Evolutionary conservation across 495 filamentous ascomycete genomes (phyloP).

Genomic region (Pseudevernia furfuracea): DNA sequence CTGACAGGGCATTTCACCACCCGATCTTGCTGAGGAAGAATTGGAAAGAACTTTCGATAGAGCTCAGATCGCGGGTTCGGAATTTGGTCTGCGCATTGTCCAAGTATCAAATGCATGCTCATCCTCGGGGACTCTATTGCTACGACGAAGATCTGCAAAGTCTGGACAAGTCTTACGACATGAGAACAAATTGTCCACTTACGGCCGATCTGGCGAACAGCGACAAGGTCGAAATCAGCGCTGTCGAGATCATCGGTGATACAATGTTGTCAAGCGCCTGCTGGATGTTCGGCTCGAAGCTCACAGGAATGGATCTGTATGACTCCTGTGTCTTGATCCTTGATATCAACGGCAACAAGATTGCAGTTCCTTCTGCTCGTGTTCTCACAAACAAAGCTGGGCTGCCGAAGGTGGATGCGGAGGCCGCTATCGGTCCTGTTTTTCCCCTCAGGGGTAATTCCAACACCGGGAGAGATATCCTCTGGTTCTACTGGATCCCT

Average conservation of each 20-base stretch:
- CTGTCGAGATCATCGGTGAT: slow-evolving; percentile 11
- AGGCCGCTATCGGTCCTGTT: not conserved
- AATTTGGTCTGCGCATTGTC: slow-evolving; percentile 7
- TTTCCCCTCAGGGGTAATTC: slow-evolving; percentile 7
- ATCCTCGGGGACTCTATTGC: slow-evolving; percentile 15
- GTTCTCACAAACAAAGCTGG: not conserved
- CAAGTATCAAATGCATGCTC: slow-evolving; percentile 13
- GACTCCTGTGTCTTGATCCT: slow-evolving; percentile 16
- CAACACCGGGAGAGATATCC: slow-evolving; percentile 7
- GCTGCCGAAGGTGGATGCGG: not conserved
- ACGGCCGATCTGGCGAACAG: not conserved
- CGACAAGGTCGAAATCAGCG: not conserved
- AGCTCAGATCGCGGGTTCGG: slow-evolving; percentile 5
- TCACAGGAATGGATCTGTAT: slow-evolving; percentile 12
- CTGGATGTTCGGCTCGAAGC: slow-evolving; percentile 2
- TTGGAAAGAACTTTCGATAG: not conserved
- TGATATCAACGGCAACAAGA: not conserved
- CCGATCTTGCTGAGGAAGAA: not conserved
- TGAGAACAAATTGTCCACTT: not conserved
- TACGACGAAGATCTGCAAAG: slow-evolving; percentile 31
- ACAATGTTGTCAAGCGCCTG: slow-evolving; percentile 15
- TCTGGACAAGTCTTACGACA: not conserved
- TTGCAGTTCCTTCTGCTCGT: slow-evolving; percentile 15
- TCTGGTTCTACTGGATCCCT: slow-evolving; percentile 18
- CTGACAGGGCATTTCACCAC: not conserved